Evolutionary conservation across 1,139 yeast species (phyloP), one percentile per base, ranked within the genome.

Genomic region (Petasospora fabianii): DNA sequence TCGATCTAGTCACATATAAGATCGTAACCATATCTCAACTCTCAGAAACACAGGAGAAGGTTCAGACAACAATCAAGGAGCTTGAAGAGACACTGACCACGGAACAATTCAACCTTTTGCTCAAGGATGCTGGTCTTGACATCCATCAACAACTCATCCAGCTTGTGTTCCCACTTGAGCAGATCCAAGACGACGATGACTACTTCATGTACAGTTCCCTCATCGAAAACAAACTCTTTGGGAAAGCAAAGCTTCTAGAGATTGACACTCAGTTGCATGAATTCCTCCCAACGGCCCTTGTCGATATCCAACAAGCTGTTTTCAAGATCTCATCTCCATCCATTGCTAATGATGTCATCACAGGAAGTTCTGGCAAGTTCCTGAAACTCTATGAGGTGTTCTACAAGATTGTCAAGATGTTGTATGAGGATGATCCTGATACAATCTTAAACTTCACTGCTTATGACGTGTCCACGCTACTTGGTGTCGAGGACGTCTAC

Each of bases 131-230:
- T 26, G 72, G 74, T 0, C 58, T 83, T 27, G 65, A 63, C 19
- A 76, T 81, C 40, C 77, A 74, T 48, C 77, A 69, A 55, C 83
- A 81, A 52, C 61, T 83, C 35, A 65, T 80, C 38, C 79, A 80
- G 50, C 79, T 83, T 84, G 80, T 83, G n/a, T 77, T 77, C 56
- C 83, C 84, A 13, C 61, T 80, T 17, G 75, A 69, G 22, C 71
- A 71, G 18, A 61, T 66, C 12, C 59, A 66, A 44, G 56, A 56
- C 41, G 73, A 67, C 19, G 73, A 76, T 41, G 79, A 73, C 33
- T 73, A 59, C 38, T 64, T 60, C 15, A 68, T 81, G 52, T 84
- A 83, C 56, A 68, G 77, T 43, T 84, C 90, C 0, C 71, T 81
- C 11, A 62, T 65, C 2, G 88, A 82, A 49, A 82, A 82, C 54